Percentiles rank a stretch among this genome's conserved stretches.
phyloP scores from a whole-genome alignment of 2,329 filamentous ascomycete species.

The Curvularia spicifera region DNA sequence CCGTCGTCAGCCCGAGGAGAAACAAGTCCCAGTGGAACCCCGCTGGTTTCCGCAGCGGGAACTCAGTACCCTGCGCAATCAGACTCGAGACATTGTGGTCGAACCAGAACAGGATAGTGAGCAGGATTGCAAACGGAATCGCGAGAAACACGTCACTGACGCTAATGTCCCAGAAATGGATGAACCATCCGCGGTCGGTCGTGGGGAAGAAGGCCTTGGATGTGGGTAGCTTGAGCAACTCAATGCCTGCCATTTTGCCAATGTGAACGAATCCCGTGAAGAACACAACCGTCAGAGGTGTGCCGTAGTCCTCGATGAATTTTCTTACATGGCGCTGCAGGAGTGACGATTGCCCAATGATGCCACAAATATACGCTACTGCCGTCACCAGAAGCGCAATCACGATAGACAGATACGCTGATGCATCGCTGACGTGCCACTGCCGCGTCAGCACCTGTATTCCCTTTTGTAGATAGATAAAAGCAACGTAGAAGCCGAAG shows the following conservation, averaged over 20 bases:
- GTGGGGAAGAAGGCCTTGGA: conserved; percentile 82
- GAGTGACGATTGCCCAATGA: conserved; percentile 72
- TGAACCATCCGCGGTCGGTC: conserved; percentile 73
- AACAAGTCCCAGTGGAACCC: conserved; percentile 69
- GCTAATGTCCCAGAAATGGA: conserved; percentile 79
- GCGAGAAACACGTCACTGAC: conserved; percentile 79
- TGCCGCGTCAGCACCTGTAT: conserved; percentile 83
- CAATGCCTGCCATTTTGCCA: conserved; percentile 76
- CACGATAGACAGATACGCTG: conserved; percentile 76
- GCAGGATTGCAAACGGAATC: conserved; percentile 81
- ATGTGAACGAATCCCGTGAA: conserved; percentile 90
- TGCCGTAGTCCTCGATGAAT: conserved; percentile 90
- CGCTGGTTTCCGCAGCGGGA: conserved; percentile 63
- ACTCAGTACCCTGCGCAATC: conserved; percentile 63
- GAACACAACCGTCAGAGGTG: conserved; percentile 71
- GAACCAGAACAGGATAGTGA: conserved; percentile 88
- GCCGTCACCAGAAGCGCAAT: conserved; percentile 79
- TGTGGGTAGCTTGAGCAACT: conserved; percentile 75
- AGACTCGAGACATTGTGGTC: conserved; percentile 75
- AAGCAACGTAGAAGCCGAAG: conserved; percentile 92
- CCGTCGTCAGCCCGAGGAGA: conserved; percentile 62
- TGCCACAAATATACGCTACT: conserved; percentile 74
- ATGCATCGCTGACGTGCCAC: conserved; percentile 67
- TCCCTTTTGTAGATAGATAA: conserved; percentile 90
- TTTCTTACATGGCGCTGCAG: conserved; percentile 78